Percentiles rank a stretch among this genome's conserved stretches.
phyloP scores from a whole-genome alignment of 106 monocot genomes.

The Alisma plantagoaquatica region DNA sequence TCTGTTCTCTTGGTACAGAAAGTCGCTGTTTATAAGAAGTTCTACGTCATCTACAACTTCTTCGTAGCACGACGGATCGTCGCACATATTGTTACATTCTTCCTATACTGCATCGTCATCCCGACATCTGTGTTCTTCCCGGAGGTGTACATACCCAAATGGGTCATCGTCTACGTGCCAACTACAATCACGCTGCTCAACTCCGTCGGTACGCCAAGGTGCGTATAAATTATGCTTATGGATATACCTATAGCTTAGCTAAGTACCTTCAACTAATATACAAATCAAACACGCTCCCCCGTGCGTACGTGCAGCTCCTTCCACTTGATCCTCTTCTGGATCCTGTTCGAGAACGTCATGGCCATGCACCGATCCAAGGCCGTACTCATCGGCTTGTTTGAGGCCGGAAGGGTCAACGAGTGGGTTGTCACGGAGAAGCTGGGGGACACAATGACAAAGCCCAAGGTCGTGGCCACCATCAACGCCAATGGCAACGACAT shows the following conservation, averaged over 20 bases:
- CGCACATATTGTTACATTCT: constrained; percentile 46
- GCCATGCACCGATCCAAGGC: constrained; percentile 52
- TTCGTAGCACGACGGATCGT: constrained; percentile 60
- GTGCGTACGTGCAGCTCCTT: constrained; percentile 48
- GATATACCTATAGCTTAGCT: no score
- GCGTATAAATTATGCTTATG: no score
- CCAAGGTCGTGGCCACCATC: no score
- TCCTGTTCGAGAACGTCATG: constrained; percentile 82
- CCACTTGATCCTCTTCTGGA: constrained; percentile 57
- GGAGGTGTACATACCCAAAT: constrained; percentile 46
- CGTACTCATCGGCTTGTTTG: constrained; percentile 36
- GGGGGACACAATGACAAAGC: constrained; percentile 24
- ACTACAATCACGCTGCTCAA: constrained; percentile 52
- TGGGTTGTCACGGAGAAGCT: constrained; percentile 61
- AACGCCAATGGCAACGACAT: no score
- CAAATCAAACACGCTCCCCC: no score
- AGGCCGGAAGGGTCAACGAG: constrained; percentile 35
- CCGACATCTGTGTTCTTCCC: constrained; percentile 46
- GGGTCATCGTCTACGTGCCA: constrained; percentile 63
- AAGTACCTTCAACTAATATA: no score
- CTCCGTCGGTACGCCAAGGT: constrained; percentile 75
- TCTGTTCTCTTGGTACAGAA: no score
- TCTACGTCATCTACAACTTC: constrained; percentile 62
- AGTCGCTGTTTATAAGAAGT: constrained; percentile 41
- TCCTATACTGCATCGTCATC: constrained; percentile 53